Evolutionary conservation across 2,329 filamentous ascomycete species (phyloP).

Genomic region (Beauveria sp.): DNA sequence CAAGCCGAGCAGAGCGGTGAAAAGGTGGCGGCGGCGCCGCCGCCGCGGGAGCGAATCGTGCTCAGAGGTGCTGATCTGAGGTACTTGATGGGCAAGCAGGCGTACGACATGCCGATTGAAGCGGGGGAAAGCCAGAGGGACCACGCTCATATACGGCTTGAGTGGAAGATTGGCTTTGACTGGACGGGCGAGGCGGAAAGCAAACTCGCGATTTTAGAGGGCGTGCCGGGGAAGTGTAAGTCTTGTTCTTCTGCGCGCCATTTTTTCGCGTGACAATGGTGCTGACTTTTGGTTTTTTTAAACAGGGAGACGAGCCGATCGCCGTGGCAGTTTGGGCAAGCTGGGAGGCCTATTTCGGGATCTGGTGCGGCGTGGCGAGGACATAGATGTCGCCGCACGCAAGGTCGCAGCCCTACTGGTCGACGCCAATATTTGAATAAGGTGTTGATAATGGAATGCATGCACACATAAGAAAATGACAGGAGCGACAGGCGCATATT

Average conservation of each 20-base stretch:
- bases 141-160: slow-evolving; percentile 41
- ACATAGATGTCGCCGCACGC: slow-evolving; percentile 48
- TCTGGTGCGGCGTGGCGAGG: slow-evolving; percentile 47
- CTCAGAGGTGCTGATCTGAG: slow-evolving; percentile 37
- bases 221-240: slow-evolving; percentile 58
- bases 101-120: slow-evolving; percentile 37
- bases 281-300: slow-evolving; percentile 13
- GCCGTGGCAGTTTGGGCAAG: slow-evolving; percentile 45
- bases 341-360: slow-evolving; percentile 55
- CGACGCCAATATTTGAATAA: background rate
- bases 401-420: slow-evolving; percentile 53
- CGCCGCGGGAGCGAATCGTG: background rate
- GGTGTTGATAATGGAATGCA: slow-evolving; percentile 1
- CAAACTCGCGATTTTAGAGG: slow-evolving; percentile 44
- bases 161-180: slow-evolving; percentile 60
- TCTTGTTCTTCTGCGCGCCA: slow-evolving; percentile 14
- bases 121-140: slow-evolving; percentile 23
- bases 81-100: slow-evolving; percentile 45
- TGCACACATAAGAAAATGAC: slow-evolving; percentile 2
- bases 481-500: slow-evolving; percentile 4
- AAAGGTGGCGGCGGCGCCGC: slow-evolving; percentile 14
- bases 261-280: background rate
- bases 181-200: slow-evolving; percentile 67
- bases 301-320: slow-evolving; percentile 55
- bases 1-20: slow-evolving; percentile 15